phyloP scores from a whole-genome alignment of 2,329 filamentous ascomycete species.

The Tolypocladium paradoxum region DNA sequence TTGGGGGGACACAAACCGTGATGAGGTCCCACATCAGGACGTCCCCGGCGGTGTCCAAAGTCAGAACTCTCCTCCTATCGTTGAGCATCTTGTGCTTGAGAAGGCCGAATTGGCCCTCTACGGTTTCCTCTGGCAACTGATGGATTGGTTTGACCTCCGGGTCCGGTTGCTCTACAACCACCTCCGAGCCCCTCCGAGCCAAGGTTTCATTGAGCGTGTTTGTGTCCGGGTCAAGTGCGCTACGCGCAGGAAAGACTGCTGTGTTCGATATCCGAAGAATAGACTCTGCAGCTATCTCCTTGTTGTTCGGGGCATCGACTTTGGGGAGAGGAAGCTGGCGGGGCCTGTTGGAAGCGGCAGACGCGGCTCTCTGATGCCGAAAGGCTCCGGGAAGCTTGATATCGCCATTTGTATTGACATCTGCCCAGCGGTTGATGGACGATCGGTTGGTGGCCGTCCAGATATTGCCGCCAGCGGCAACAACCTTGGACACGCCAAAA shows the following conservation, averaged over 20 bases:
- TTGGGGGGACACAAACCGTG: slow-evolving; percentile 38
- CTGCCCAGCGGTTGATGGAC: slow-evolving; percentile 84
- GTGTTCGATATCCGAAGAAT: slow-evolving; percentile 78
- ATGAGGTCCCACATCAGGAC: slow-evolving; percentile 92
- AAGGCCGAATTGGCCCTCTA: slow-evolving; percentile 89
- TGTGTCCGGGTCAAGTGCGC: slow-evolving; percentile 42
- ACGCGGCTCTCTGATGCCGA: slow-evolving; percentile 35
- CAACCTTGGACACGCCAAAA: slow-evolving; percentile 61
- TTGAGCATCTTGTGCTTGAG: slow-evolving; percentile 91
- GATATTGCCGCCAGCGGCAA: slow-evolving; percentile 62
- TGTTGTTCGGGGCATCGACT: slow-evolving; percentile 30
- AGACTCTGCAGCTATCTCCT: slow-evolving; percentile 65
- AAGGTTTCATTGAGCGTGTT: slow-evolving; percentile 34
- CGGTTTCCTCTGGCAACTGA: slow-evolving; percentile 63
- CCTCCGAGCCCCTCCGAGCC: slow-evolving; percentile 27
- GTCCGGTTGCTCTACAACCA: slow-evolving; percentile 15
- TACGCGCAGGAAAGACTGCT: slow-evolving; percentile 57
- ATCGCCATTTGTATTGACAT: slow-evolving; percentile 69
- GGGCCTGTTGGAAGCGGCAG: slow-evolving; percentile 29
- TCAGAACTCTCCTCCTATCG: slow-evolving; percentile 79
- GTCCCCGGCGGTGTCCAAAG: slow-evolving; percentile 88
- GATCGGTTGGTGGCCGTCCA: slow-evolving; percentile 88
- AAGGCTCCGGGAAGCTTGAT: slow-evolving; percentile 52
- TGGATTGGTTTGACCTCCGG: slow-evolving; percentile 48
- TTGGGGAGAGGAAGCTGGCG: slow-evolving; percentile 21